Percentiles rank a stretch among this genome's conserved stretches.
These are phyloP conservation scores for Pythium brachiatum DNA, from an alignment of 352 stramenopile species.

Conservation along the genomic window DNA sequence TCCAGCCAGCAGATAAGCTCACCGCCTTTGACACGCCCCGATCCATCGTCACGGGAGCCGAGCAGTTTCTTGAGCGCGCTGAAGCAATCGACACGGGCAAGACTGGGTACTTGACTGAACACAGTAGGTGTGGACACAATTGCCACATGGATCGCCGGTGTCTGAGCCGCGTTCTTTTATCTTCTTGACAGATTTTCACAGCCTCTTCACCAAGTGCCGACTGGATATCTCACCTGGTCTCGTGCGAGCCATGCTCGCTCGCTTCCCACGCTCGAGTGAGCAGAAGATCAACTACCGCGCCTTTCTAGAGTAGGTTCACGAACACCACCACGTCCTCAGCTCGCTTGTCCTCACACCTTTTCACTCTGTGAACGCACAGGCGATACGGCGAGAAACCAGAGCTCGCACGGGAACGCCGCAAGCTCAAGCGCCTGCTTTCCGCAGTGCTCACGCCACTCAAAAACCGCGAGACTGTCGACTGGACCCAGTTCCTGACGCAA, in stretches of 20 bases:
- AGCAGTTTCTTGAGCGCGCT: constrained; percentile 48
- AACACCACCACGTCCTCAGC: background rate
- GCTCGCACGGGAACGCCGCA: constrained; percentile 33
- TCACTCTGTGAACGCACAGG: constrained; percentile 13
- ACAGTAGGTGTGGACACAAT: constrained; percentile 29
- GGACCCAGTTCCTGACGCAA: constrained; percentile 27
- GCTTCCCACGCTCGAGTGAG: constrained; percentile 37
- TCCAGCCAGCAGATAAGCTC: background rate
- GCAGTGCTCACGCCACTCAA: constrained; percentile 18
- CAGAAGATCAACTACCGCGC: constrained; percentile 36
- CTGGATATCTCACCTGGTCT: constrained; percentile 29
- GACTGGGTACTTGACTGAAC: constrained; percentile 36
- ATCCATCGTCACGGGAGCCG: constrained; percentile 44
- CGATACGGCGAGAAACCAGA: constrained; percentile 50
- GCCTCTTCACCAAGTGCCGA: constrained; percentile 32
- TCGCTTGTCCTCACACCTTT: background rate
- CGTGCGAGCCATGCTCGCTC: constrained; percentile 44
- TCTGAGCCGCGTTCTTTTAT: background rate
- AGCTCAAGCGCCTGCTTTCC: constrained; percentile 35
- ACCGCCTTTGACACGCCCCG: constrained; percentile 31
- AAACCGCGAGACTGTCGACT: constrained; percentile 14
- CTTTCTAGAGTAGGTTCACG: constrained; percentile 47
- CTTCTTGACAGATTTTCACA: constrained; percentile 37
- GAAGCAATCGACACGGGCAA: constrained; percentile 37
- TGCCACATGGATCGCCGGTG: background rate